phyloP scores from a whole-genome alignment of 805 yeast genomes.

The Lachancea quebecensis region DNA sequence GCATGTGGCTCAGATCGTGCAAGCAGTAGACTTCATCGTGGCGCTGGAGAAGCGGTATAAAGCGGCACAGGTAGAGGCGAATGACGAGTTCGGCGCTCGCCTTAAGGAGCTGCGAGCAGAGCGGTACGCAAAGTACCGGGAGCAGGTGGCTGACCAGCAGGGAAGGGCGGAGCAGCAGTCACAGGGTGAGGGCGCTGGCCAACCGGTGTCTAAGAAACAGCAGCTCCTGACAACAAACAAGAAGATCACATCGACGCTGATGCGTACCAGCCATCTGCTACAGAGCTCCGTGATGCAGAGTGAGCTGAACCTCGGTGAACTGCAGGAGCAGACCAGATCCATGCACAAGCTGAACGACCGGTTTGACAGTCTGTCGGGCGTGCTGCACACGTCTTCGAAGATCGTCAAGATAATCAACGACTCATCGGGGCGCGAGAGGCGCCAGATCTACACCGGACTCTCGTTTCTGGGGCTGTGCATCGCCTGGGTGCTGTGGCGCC shows the following conservation, averaged over 20 bases:
- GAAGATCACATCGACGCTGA: constrained; percentile 26
- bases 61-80: not conserved
- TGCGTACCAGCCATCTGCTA: constrained; percentile 28
- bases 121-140: not conserved
- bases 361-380: constrained; percentile 25
- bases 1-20: constrained; percentile 3
- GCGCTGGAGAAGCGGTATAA: constrained; percentile 4
- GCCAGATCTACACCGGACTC: constrained; percentile 28
- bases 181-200: not conserved
- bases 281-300: constrained; percentile 31
- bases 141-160: not conserved
- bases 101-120: constrained; percentile 5
- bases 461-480: constrained; percentile 26
- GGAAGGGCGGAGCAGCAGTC: not conserved
- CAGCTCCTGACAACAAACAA: constrained; percentile 23
- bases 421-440: constrained; percentile 29
- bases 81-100: constrained; percentile 3
- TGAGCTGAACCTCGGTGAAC: constrained; percentile 30
- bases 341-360: constrained; percentile 27
- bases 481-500: constrained; percentile 32
- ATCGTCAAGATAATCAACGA: constrained; percentile 27
- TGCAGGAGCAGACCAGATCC: constrained; percentile 27
- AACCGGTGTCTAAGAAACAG: constrained; percentile 1
- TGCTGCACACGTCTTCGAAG: constrained; percentile 25
- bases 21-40: constrained; percentile 3